phyloP scores from a whole-genome alignment of 257 asterid genomes.

The Nicotiana noctiflora region DNA sequence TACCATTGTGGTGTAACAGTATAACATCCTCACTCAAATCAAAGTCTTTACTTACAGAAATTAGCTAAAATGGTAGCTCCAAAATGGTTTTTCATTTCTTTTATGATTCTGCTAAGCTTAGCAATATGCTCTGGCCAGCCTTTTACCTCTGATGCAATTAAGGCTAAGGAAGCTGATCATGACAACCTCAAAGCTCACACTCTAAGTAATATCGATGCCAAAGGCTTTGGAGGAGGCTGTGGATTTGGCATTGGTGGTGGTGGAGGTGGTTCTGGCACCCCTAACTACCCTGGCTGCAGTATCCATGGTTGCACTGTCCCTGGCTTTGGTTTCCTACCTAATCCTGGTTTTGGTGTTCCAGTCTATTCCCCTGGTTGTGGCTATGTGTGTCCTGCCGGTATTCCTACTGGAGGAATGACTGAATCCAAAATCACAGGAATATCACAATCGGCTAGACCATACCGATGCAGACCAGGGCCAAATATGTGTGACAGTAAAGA shows the following conservation, averaged over 20 bases:
- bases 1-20: not conserved
- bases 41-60: not conserved
- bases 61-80: conserved; percentile 12
- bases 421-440: not conserved
- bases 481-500: not conserved
- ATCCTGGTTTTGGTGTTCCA: conserved; percentile 5
- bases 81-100: not conserved
- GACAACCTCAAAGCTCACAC: not conserved
- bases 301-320: not conserved
- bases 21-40: not conserved
- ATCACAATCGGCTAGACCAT: not conserved
- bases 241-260: not conserved
- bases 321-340: not conserved
- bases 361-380: not conserved
- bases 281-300: not conserved
- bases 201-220: not conserved
- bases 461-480: not conserved
- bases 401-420: not conserved
- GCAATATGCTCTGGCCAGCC: conserved; percentile 13
- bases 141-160: too few species aligned
- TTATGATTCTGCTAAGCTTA: conserved; percentile 11
- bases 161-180: not conserved
- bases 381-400: not conserved
- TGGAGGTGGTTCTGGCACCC: not conserved
- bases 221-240: not conserved